Evolutionary conservation across 192 early-diverging fungal genomes (phyloP).

Genomic region (Rhizoclosmatium globosum): DNA sequence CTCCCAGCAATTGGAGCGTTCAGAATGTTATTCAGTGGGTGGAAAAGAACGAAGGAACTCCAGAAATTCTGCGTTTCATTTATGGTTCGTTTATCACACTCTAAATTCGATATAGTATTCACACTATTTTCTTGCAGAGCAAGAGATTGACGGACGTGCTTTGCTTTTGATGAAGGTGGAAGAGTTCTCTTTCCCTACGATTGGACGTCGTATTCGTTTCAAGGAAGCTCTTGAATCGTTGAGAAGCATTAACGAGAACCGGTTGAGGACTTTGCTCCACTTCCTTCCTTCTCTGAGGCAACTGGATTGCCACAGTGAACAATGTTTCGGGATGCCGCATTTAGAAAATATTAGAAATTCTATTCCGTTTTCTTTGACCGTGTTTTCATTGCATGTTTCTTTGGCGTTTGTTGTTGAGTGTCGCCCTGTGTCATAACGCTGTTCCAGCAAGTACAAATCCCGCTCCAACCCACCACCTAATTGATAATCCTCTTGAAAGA

Average conservation of each 20-base stretch:
- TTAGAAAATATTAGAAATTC: too few relatives aligned
- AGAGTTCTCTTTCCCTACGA: neutral
- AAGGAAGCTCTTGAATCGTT: neutral
- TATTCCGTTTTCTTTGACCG: neutral
- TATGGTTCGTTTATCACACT: too few relatives aligned
- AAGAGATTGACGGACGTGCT: neutral
- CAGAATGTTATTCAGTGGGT: neutral
- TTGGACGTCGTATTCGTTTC: neutral
- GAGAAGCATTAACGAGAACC: neutral
- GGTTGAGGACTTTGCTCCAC: too few relatives aligned
- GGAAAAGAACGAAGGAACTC: neutral
- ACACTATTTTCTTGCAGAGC: neutral
- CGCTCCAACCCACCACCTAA: constrained; percentile 89
- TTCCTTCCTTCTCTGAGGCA: too few relatives aligned
- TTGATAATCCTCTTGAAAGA: constrained; percentile 78
- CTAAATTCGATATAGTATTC: too few relatives aligned
- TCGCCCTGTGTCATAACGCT: constrained; percentile 49
- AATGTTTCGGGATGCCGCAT: too few relatives aligned
- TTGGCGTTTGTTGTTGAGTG: neutral
- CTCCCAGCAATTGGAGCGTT: neutral
- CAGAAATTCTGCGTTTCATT: neutral
- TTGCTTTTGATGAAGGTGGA: neutral
- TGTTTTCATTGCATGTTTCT: neutral
- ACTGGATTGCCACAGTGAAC: too few relatives aligned
- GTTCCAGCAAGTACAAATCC: constrained; percentile 77